Conservation (phyloP, 345 rosid species). For the Lepidium aucheri region DNA sequence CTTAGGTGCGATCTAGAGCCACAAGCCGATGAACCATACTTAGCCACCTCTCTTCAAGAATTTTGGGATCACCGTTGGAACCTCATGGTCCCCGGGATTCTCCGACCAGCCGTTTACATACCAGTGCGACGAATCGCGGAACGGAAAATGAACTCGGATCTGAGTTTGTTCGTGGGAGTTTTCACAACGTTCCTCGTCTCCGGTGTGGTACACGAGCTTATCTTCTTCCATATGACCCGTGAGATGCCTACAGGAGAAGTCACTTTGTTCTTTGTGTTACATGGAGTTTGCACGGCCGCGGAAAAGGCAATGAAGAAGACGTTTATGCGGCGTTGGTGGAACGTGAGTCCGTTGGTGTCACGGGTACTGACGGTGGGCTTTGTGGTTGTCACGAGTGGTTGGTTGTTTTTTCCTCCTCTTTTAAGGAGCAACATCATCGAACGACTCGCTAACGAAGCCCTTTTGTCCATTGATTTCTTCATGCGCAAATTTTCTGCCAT, state of each 20-base stretch:
- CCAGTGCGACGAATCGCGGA: slow-evolving; percentile 17
- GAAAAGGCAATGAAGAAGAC: slow-evolving; percentile 15
- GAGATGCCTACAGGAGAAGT: slow-evolving; percentile 31
- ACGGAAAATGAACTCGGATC: not conserved
- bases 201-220: slow-evolving; percentile 29
- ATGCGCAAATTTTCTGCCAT: not conserved
- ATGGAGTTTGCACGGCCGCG: slow-evolving; percentile 28
- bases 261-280: slow-evolving; percentile 29
- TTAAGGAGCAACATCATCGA: slow-evolving; percentile 8
- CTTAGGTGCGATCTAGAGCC: slow-evolving; percentile 30
- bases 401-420: slow-evolving; percentile 41
- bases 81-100: slow-evolving; percentile 37
- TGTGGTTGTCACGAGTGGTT: slow-evolving; percentile 22
- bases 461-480: not conserved
- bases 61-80: slow-evolving; percentile 59
- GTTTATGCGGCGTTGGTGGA: not conserved
- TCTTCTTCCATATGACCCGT: slow-evolving; percentile 18
- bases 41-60: slow-evolving; percentile 52
- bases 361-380: slow-evolving; percentile 30
- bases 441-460: slow-evolving; percentile 9
- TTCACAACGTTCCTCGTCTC: slow-evolving; percentile 26
- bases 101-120: slow-evolving; percentile 33
- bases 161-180: not conserved
- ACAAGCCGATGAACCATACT: slow-evolving; percentile 39
- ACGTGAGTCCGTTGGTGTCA: slow-evolving; percentile 16